A percentile compares a stretch with the other conserved stretches of the same genome.
Evolutionary conservation across 2,329 filamentous ascomycete species (phyloP).

Genomic region (Cercospora brassicicola): DNA sequence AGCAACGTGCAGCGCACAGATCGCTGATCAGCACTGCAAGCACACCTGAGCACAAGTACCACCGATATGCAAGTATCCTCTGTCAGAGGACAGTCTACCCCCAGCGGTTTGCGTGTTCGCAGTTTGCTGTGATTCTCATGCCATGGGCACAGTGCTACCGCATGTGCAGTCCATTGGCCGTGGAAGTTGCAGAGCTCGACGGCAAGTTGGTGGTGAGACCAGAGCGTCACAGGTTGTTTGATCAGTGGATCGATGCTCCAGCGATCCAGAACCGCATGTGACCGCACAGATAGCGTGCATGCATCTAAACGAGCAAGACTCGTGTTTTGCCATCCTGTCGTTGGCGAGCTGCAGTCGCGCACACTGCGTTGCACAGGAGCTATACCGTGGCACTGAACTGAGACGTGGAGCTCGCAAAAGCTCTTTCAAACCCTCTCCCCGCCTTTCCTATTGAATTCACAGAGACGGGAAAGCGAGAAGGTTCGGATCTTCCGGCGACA

Average conservation of each 20-base stretch:
- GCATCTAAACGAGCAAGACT: not conserved
- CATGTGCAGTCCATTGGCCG: not conserved
- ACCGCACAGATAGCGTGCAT: not conserved
- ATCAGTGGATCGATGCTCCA: not conserved
- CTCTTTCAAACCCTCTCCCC: not conserved
- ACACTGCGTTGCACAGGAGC: not conserved
- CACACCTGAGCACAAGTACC: not conserved
- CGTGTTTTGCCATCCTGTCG: not conserved
- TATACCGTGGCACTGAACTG: not conserved
- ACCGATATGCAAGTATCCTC: not conserved
- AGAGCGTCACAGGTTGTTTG: not conserved
- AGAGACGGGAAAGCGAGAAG: not conserved
- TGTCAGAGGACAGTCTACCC: not conserved
- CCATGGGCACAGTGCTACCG: not conserved
- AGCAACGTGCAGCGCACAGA: not conserved
- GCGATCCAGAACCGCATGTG: not conserved
- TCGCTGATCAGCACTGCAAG: not conserved
- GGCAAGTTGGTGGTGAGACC: not conserved
- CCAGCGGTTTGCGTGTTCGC: not conserved
- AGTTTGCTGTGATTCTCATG: not conserved
- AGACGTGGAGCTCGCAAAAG: not conserved
- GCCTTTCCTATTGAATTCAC: not conserved
- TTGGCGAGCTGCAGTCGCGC: not conserved
- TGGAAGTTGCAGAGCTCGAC: not conserved
- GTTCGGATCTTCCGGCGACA: not conserved